Evolutionary conservation across 768 basidiomycete species (phyloP), one percentile per base, ranked within the genome.

Genomic region (Naganishia friedmannii): DNA sequence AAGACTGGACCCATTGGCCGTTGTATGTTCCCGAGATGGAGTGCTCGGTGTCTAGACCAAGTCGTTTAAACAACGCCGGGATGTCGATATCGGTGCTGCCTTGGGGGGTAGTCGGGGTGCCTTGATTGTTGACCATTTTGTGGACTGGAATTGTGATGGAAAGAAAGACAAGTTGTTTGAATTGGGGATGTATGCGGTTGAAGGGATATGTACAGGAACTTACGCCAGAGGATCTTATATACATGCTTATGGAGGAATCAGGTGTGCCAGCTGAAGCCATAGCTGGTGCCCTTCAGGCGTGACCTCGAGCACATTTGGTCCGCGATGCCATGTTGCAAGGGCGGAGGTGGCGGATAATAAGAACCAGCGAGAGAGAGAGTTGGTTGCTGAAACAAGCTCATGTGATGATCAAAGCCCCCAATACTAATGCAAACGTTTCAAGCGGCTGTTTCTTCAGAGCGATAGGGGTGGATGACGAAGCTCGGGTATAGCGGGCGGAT

Each of bases 1-100:
- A 78, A 21, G 60, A 63, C 13, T n/a, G 15, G 39, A 68, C 54
- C 79, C 79, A 80, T 32, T 68, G 19, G 3, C 78, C 78, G 63
- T 80, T 78, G 54, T 73, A 80, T 17, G 76, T 71, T 12, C 79
- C 79, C 15, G 74, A 63, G 3, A 78, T 72, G 15, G 63, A 48
- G 10, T 58, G 12, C 51, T 28, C 19, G 46, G 32, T n/a, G 71
- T 60, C 26, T 29, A 69, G 70, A 66, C 75, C 75, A 0, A 67
- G 73, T 10, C 78, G 74, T 21, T 76, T 55, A 56, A 74, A 68
- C 4, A 80, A 67, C 21, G 77, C 75, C 13, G 74, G 70, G 5
- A 80, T 67, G 28, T 78, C 77, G n/a, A 63, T 26, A 1, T 60
- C 23, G 57, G 37, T 58, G 56, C 21, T 55, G 55, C 37, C 28